phyloP scores from a whole-genome alignment of 345 rosid genomes.

The Hevea brasiliensis region DNA sequence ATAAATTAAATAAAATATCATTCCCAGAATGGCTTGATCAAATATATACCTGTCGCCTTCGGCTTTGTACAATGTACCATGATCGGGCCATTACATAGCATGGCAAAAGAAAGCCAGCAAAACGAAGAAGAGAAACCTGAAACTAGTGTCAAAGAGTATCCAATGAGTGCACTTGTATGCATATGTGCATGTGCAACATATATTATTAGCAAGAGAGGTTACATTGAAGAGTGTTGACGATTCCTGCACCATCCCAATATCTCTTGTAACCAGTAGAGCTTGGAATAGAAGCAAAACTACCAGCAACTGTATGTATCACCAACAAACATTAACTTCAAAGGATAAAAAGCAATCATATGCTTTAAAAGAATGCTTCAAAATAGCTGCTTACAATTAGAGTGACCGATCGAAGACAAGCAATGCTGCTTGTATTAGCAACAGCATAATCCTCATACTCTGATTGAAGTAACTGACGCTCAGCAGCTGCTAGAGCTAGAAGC shows the following conservation, averaged over 20 bases:
- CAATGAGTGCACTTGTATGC: not conserved
- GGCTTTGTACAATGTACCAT: constrained; percentile 52
- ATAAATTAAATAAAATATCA: too few relatives aligned
- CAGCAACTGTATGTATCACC: constrained; percentile 43
- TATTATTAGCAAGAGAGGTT: constrained; percentile 7
- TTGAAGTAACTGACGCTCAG: constrained; percentile 50
- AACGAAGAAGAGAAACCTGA: constrained; percentile 65
- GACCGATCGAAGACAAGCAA: constrained; percentile 58
- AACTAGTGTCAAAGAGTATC: constrained; percentile 27
- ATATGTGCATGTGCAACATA: not conserved
- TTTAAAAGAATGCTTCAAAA: not conserved
- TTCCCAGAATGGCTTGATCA: not conserved
- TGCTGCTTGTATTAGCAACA: constrained; percentile 47
- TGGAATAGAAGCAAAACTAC: constrained; percentile 54
- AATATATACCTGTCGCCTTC: constrained; percentile 46
- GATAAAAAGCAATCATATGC: not conserved
- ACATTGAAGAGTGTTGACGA: constrained; percentile 47
- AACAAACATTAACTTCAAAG: constrained; percentile 11
- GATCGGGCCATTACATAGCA: constrained; percentile 57
- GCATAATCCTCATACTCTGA: constrained; percentile 61
- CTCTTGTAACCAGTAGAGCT: constrained; percentile 47
- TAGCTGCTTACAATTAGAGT: constrained; percentile 47
- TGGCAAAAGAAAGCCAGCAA: constrained; percentile 60
- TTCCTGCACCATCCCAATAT: constrained; percentile 45
- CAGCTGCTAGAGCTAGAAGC: constrained; percentile 55